These are phyloP conservation scores for Pterulicium gracile DNA, from an alignment of 1,284 basidiomycete species.

Conservation along the genomic window DNA sequence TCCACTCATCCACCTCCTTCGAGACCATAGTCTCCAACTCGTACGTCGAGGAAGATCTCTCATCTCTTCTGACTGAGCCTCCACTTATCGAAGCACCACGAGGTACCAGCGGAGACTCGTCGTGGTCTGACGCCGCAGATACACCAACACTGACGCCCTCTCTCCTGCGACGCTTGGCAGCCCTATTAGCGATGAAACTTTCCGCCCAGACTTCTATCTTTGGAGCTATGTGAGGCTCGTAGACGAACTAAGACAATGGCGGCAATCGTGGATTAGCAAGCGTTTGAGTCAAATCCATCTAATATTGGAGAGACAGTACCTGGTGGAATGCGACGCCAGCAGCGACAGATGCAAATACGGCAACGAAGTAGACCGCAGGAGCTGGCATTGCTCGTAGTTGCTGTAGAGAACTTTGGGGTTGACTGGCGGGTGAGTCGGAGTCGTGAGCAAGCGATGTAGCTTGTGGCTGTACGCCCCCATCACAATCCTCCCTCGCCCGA, in stretches of 20 bases:
- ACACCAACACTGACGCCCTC: constrained; percentile 17
- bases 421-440: too few species aligned
- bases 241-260: too few species aligned
- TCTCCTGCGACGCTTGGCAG: constrained; percentile 20
- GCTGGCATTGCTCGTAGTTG: constrained; percentile 24
- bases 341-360: constrained; percentile 26
- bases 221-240: constrained; percentile 52
- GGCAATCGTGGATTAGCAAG: background rate
- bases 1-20: constrained; percentile 44
- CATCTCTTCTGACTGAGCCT: constrained; percentile 12
- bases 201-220: constrained; percentile 41
- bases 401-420: too few species aligned
- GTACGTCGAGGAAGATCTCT: constrained; percentile 14
- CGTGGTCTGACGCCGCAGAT: constrained; percentile 4
- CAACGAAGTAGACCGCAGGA: constrained; percentile 28
- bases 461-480: too few species aligned
- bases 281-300: constrained; percentile 6
- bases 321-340: constrained; percentile 32
- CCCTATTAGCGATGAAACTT: constrained; percentile 28
- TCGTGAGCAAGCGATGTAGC: too few species aligned
- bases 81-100: constrained; percentile 11
- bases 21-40: constrained; percentile 41
- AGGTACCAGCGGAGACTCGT: too few species aligned
- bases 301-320: constrained; percentile 16
- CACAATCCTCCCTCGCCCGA: too few species aligned